These are phyloP conservation scores for Acanthamoeba royreba DNA, from an alignment of 208 protist genomes.

Conservation along the genomic window DNA sequence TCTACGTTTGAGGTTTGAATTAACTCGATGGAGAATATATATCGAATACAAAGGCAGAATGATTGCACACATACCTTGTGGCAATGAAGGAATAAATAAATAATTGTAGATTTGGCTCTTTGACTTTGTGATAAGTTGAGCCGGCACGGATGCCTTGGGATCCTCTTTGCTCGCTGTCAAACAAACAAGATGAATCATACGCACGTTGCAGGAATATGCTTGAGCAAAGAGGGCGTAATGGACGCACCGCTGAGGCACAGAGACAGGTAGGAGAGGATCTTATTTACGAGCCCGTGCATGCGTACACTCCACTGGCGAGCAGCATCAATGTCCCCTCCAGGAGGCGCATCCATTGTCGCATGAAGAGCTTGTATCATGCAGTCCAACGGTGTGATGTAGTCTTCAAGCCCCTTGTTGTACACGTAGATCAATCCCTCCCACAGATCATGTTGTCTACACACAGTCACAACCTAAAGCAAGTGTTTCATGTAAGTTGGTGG, in stretches of 20 bases:
- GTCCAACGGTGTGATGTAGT: slow-evolving; percentile 66
- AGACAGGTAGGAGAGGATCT: neutral
- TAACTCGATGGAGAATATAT: neutral
- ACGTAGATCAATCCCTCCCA: slow-evolving; percentile 60
- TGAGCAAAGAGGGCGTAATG: too few species aligned
- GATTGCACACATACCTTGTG: neutral
- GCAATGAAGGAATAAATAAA: neutral
- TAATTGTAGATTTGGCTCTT: neutral
- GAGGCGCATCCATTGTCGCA: neutral
- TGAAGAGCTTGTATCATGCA: slow-evolving; percentile 44
- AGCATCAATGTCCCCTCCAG: neutral
- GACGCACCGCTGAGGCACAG: neutral
- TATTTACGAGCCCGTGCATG: neutral
- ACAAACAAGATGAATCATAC: neutral
- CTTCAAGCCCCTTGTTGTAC: slow-evolving; percentile 57
- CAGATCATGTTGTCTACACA: slow-evolving; percentile 58
- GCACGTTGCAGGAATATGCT: neutral
- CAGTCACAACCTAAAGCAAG: slow-evolving; percentile 22
- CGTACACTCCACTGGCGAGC: neutral
- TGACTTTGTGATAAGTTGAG: neutral
- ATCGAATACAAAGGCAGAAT: neutral
- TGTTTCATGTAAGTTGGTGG: neutral
- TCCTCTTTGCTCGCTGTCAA: neutral
- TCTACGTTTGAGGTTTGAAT: neutral
- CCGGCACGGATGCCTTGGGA: neutral